These are phyloP conservation scores for Xylaria sp. DNA, from an alignment of 2,329 filamentous ascomycete species.

Conservation along the genomic window DNA sequence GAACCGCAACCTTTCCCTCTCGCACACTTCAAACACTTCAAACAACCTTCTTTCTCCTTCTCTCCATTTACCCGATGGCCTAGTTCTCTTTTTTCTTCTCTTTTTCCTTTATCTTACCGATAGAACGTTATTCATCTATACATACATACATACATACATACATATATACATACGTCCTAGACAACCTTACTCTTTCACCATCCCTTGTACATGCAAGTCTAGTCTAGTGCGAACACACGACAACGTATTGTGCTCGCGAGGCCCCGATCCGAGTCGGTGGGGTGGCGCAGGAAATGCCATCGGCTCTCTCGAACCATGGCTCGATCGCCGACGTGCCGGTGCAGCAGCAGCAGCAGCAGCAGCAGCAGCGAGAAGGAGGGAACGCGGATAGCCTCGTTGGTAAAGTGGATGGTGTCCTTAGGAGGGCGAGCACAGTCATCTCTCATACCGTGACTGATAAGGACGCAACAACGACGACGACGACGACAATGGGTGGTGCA, in stretches of 20 bases:
- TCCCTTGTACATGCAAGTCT: constrained; percentile 34
- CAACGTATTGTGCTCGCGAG: constrained; percentile 1
- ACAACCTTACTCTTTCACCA: neutral
- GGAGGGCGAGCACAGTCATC: constrained; percentile 44
- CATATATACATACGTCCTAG: neutral
- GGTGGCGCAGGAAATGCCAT: constrained; percentile 61
- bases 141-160: too few relatives aligned
- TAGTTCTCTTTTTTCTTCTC: neutral
- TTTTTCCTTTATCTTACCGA: neutral
- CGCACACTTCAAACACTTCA: neutral
- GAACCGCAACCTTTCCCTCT: constrained; percentile 25
- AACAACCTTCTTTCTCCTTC: neutral
- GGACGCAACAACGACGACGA: constrained; percentile 38
- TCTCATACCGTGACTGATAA: constrained; percentile 33
- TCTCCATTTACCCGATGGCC: constrained; percentile 34
- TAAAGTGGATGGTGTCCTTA: constrained; percentile 48
- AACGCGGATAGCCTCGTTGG: constrained; percentile 43
- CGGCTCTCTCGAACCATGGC: constrained; percentile 67
- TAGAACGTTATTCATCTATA: neutral
- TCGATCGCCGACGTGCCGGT: constrained; percentile 65
- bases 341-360: too few relatives aligned
- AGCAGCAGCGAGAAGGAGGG: constrained; percentile 55
- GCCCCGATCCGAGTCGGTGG: constrained; percentile 41
- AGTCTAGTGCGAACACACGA: constrained; percentile 13
- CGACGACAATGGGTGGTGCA: too few relatives aligned